Base-by-base conservation (phyloP, 176 grass and related monocot genomes). In the Musa beccarii region DNA sequence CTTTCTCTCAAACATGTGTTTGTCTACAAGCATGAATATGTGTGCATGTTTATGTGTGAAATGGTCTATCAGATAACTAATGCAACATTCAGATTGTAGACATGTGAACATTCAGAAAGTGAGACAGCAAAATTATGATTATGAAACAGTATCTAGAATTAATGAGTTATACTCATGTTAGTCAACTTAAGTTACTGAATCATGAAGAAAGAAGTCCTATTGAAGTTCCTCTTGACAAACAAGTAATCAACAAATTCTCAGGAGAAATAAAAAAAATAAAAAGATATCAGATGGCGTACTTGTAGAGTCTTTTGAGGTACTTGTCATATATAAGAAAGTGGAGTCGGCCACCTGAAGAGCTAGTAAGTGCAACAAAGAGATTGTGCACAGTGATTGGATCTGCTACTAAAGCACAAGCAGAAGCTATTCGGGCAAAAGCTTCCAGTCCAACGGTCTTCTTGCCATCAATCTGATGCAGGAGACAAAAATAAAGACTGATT, bases 301-400 rank as follows among this genome's bases (percentile, higher is more conserved):
- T 78, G 51, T 86, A 71, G 64, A 99, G 71, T 74, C 49, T 85
- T 71, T 84, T 93, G 52, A 98, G 83, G 55, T 91, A 98, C 82
- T 93, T 98, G 78, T 93, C 82, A 75, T 94, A 94, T 78, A 94
- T 89, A 53, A 99, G 90, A 80, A 94, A 99, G 79, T 94, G 90
- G 71, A 99, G 76, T 15, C 88, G 79, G 54, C 95, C 90, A 61
- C 88, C 86, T 2, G 88, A 89, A 11, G 86, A 87, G 52, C 78
- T 87, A 5, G 95, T 91, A 74, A 99, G 80, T 2, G 81, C 86
- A 68, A 94, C 90, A 66, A 99, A 99, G 8, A 99, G 82, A 76
- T 99, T 99, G 15, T 86, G 83, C 24, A 87, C 90, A 50, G 88
- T 99, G 90, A 99, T 91, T 51, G 90, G 64, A 72, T 98, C 90